Evolutionary conservation across 768 basidiomycete species (phyloP), one percentile per base, ranked within the genome.

Genomic region (Udeniomyces megalosporus): DNA sequence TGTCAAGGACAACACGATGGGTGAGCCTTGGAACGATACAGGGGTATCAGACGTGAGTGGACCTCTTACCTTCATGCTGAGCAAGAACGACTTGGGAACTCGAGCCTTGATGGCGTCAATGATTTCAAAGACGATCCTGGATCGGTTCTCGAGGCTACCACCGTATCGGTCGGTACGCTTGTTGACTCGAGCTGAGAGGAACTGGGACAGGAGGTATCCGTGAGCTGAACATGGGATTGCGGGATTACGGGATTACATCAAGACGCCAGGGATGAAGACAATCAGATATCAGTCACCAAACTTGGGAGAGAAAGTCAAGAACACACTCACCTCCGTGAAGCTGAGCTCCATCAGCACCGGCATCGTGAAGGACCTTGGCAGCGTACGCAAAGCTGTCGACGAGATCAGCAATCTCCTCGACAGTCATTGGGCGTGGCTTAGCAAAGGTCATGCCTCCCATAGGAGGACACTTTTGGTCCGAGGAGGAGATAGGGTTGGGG

Each of bases 101-200:
- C 62, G 62, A 17, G 7, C 7, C 62, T 63, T 63, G 67, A 76
- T 69, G 20, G 66, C 72, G 28, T 71, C 72, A 45, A 72, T 63
- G 51, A 73, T 70, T 44, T 73, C 70, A 28, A 75, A 67, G 42
- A 70, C 63, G 66, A 76, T 71, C 7, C 73, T 60, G 28, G 69
- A 66, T n/a, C 75, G 67, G 64, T 74, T 76, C 67, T 72, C 71
- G 35, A 74, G 66, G 0, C 68, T 68, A 1, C 75, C 49, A 38
- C 50, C 55, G 55, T 58, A 63, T 2, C 63, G 56, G 67, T 76
- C 76, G 4, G 72, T 74, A 10, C 75, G 69, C 61, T 69, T 67
- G 70, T 77, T 77, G 58, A 73, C 68, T 63, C 65, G 65, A 31
- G 60, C 64, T 11, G 71, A 72, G 20, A 73, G 66, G 70, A 74